These are phyloP conservation scores for Xylariaceae sp. DNA, from an alignment of 2,329 filamentous ascomycete genomes.

Conservation along the genomic window DNA sequence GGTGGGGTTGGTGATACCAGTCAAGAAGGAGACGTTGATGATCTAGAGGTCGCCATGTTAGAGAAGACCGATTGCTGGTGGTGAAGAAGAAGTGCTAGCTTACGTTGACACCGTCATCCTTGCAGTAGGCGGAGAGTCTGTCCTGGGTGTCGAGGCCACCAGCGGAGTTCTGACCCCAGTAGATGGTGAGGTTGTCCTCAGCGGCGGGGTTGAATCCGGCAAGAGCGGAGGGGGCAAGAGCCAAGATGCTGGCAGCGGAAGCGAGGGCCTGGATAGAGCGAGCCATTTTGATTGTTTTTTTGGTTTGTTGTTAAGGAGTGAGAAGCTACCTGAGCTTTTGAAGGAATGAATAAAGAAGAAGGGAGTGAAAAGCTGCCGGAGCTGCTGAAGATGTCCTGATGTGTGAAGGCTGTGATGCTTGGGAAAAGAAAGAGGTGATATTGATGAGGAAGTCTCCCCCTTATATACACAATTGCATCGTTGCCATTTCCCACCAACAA, in stretches of 20 bases:
- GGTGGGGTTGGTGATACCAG: slow-evolving; percentile 47
- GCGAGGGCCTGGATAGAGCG: slow-evolving; percentile 23
- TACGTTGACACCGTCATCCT: slow-evolving; percentile 44
- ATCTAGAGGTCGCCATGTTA: slow-evolving; percentile 28
- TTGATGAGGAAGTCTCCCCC: background rate
- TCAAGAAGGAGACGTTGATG: slow-evolving; percentile 60
- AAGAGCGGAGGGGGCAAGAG: slow-evolving; percentile 28
- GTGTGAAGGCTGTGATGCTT: slow-evolving; percentile 11
- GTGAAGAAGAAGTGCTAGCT: slow-evolving; percentile 16
- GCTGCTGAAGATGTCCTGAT: slow-evolving; percentile 7
- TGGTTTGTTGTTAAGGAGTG: slow-evolving; percentile 8
- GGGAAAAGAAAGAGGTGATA: background rate
- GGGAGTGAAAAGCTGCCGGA: slow-evolving; percentile 1
- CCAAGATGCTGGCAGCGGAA: slow-evolving; percentile 25
- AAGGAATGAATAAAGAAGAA: background rate
- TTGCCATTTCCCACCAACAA: slow-evolving; percentile 2
- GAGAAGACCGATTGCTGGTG: background rate
- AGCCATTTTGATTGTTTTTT: slow-evolving; percentile 21
- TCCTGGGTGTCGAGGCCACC: slow-evolving; percentile 46
- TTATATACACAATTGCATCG: slow-evolving; percentile 11
- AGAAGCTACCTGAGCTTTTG: slow-evolving; percentile 17
- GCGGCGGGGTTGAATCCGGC: slow-evolving; percentile 44
- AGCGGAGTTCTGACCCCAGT: slow-evolving; percentile 64
- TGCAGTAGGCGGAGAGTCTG: slow-evolving; percentile 53
- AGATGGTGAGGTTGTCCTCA: slow-evolving; percentile 54